These are phyloP conservation scores for Entophlyctis helioformis DNA, from an alignment of 192 early-diverging fungal species.

Conservation along the genomic window DNA sequence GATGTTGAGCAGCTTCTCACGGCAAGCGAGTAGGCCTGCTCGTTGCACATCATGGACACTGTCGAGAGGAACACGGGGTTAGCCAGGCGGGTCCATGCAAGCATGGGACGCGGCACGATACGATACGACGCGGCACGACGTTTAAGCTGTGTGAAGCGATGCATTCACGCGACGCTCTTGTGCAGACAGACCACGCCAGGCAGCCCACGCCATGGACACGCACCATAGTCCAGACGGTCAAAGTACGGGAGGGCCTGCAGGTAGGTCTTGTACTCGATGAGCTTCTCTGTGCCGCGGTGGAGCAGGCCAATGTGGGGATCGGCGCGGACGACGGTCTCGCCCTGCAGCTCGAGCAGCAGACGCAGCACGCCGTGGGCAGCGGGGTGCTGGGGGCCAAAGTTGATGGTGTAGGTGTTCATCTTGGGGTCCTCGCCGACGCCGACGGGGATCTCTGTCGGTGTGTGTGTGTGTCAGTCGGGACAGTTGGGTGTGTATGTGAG, in stretches of 20 bases:
- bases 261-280: slow-evolving; percentile 99
- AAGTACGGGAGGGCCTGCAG: slow-evolving; percentile 97
- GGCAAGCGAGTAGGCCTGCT: slow-evolving; percentile 93
- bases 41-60: slow-evolving; percentile 99
- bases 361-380: slow-evolving; percentile 95
- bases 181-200: not conserved
- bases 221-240: slow-evolving; percentile 89
- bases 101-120: not conserved
- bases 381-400: slow-evolving; percentile 99
- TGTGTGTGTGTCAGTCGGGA: not conserved
- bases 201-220: not conserved
- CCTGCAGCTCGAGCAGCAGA: slow-evolving; percentile 86
- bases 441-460: slow-evolving; percentile 24
- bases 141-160: not conserved
- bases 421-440: slow-evolving; percentile 29
- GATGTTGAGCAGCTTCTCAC: slow-evolving; percentile 98
- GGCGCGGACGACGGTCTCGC: slow-evolving; percentile 81
- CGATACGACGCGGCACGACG: not conserved
- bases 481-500: not conserved
- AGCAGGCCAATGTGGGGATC: slow-evolving; percentile 97
- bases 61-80: slow-evolving; percentile 1
- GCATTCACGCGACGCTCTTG: too few species aligned
- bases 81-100: not conserved
- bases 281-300: slow-evolving; percentile 96
- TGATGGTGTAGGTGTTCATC: slow-evolving; percentile 83